Conservation (phyloP, 139 green algal species). For the Chlorella sp. region DNA sequence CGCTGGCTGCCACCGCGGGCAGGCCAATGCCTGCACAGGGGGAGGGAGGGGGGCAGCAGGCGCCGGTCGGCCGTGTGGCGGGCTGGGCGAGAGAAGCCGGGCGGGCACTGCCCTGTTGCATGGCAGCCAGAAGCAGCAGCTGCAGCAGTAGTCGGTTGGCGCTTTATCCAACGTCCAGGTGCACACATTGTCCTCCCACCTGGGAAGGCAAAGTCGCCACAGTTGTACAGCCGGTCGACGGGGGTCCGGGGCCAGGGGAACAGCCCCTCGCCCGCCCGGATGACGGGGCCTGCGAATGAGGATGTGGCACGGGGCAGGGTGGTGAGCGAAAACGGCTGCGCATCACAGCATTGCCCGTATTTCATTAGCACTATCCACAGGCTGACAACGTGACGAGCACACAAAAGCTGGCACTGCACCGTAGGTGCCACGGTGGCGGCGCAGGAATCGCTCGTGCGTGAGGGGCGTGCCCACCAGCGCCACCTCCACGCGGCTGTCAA, state of each 20-base stretch:
- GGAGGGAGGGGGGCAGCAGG: not conserved
- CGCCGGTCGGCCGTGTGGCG: not conserved
- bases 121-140: too few relatives aligned
- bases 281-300: not conserved
- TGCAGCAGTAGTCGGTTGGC: too few relatives aligned
- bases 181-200: constrained; percentile 25
- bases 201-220: constrained; percentile 86
- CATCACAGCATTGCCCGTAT: too few relatives aligned
- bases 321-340: too few relatives aligned
- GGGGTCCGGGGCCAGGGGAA: constrained; percentile 84
- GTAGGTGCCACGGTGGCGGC: constrained; percentile 87
- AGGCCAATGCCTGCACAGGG: constrained; percentile 83
- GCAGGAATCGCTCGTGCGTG: constrained; percentile 91
- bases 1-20: constrained; percentile 84
- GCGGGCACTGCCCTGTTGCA: not conserved
- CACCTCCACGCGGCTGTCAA: constrained; percentile 76
- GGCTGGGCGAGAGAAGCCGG: not conserved
- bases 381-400: not conserved
- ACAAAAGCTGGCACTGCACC: constrained; percentile 46
- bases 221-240: constrained; percentile 71
- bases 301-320: too few relatives aligned
- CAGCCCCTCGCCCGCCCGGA: constrained; percentile 41
- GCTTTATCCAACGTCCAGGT: not conserved
- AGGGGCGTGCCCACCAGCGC: constrained; percentile 88
- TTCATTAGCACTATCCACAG: too few relatives aligned